Conservation (phyloP, 306 rosid genomes). For the Trifolium fragiferum region DNA sequence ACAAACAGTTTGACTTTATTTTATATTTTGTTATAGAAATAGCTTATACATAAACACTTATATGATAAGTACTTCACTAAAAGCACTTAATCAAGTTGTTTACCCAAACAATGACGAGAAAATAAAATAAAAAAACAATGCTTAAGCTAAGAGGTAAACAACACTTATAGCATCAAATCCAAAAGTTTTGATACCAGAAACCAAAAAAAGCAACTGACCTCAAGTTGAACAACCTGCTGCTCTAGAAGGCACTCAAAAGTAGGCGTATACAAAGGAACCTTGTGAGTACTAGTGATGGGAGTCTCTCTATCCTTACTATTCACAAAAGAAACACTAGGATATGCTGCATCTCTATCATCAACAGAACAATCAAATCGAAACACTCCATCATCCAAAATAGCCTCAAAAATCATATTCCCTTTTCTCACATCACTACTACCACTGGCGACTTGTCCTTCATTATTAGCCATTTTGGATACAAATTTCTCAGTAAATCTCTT, state of each 20-base stretch:
- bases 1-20: neutral
- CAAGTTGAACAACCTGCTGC: constrained; percentile 74
- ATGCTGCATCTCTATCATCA: constrained; percentile 64
- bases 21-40: neutral
- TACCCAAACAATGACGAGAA: neutral
- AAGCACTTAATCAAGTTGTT: neutral
- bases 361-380: constrained; percentile 88
- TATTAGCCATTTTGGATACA: constrained; percentile 56
- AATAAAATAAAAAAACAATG: neutral
- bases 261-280: constrained; percentile 64
- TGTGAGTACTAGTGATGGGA: constrained; percentile 49
- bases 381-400: constrained; percentile 78
- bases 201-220: constrained; percentile 59
- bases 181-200: neutral
- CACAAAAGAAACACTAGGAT: constrained; percentile 76
- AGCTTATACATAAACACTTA: neutral
- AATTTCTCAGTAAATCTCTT: constrained; percentile 49
- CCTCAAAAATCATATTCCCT: constrained; percentile 73
- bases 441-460: constrained; percentile 42
- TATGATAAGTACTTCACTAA: neutral
- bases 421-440: constrained; percentile 51
- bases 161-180: neutral
- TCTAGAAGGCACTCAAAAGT: constrained; percentile 58
- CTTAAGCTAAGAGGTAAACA: constrained; percentile 15
- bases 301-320: constrained; percentile 66